Percentiles rank a stretch among this genome's conserved stretches.
Conservation (phyloP, 2,329 filamentous ascomycete genomes). For the Penicillium sp. region DNA sequence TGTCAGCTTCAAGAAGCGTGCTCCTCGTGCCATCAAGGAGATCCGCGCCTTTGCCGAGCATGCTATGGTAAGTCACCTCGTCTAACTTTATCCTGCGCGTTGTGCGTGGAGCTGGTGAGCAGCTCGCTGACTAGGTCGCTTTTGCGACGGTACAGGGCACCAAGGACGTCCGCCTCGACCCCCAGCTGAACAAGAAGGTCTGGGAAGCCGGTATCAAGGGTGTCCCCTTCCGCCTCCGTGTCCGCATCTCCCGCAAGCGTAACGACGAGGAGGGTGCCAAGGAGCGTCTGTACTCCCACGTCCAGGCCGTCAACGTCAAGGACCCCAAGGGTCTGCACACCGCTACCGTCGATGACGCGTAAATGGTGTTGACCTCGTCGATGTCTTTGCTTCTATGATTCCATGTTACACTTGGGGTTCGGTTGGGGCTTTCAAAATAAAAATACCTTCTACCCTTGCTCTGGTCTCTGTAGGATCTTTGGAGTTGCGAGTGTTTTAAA, state of each 20-base stretch:
- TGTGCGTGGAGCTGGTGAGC: too few species aligned
- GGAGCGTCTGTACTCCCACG: slow-evolving; percentile 99
- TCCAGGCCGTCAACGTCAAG: slow-evolving; percentile 99
- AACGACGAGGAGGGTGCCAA: slow-evolving; percentile 99
- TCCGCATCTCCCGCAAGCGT: slow-evolving; percentile 98
- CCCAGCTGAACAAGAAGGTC: slow-evolving; percentile 99
- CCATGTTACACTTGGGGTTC: slow-evolving; percentile 25
- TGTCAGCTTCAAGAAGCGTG: slow-evolving; percentile 99
- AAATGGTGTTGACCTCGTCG: slow-evolving; percentile 30
- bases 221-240: slow-evolving; percentile 92
- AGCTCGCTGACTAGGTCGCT: too few species aligned
- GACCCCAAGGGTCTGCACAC: slow-evolving; percentile 97
- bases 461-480: too few species aligned
- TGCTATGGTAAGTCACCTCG: slow-evolving; percentile 95
- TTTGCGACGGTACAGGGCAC: slow-evolving; percentile 66
- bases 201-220: slow-evolving; percentile 99
- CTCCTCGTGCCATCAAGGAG: slow-evolving; percentile 98
- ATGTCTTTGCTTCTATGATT: slow-evolving; percentile 26
- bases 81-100: too few species aligned
- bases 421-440: slow-evolving; percentile 28
- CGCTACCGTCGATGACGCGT: slow-evolving; percentile 71
- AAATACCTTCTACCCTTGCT: slow-evolving; percentile 25
- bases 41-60: slow-evolving; percentile 90
- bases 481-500: too few species aligned
- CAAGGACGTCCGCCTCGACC: slow-evolving; percentile 94